These are phyloP conservation scores for Xylaria sp. DNA, from an alignment of 2,329 filamentous ascomycete species.

Conservation along the genomic window DNA sequence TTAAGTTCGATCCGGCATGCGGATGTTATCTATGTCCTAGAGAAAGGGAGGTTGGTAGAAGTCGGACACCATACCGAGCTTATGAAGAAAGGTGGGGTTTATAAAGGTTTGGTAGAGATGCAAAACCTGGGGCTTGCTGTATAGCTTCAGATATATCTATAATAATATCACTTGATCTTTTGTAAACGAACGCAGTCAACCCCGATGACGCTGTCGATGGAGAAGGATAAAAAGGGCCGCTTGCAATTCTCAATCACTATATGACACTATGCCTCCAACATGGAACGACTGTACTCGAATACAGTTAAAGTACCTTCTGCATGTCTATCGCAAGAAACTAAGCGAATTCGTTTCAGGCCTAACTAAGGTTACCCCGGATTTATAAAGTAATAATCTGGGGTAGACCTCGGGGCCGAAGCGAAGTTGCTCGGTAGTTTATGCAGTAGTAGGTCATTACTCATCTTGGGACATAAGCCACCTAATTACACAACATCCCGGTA, in stretches of 20 bases:
- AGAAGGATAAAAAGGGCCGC: neutral
- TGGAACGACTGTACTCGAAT: neutral
- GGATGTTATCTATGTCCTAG: constrained; percentile 56
- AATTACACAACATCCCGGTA: neutral
- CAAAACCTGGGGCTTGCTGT: constrained; percentile 6
- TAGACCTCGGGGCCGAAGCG: too few relatives aligned
- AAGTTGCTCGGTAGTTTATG: too few relatives aligned
- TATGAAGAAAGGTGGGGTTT: neutral
- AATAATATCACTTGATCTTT: neutral
- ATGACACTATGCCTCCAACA: neutral
- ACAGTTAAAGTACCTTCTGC: too few relatives aligned
- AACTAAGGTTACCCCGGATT: too few relatives aligned
- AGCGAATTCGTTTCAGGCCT: too few relatives aligned
- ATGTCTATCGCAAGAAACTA: too few relatives aligned
- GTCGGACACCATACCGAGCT: neutral
- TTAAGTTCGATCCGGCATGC: constrained; percentile 56
- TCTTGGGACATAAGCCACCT: neutral
- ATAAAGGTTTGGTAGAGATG: neutral
- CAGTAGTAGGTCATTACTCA: too few relatives aligned
- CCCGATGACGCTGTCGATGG: neutral
- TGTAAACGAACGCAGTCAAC: neutral
- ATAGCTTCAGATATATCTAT: neutral
- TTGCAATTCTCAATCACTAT: neutral
- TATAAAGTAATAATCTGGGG: too few relatives aligned
- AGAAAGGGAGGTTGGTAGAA: constrained; percentile 53